These are phyloP conservation scores for Gossypium thurberi DNA, from an alignment of 345 rosid genomes.

Conservation along the genomic window DNA sequence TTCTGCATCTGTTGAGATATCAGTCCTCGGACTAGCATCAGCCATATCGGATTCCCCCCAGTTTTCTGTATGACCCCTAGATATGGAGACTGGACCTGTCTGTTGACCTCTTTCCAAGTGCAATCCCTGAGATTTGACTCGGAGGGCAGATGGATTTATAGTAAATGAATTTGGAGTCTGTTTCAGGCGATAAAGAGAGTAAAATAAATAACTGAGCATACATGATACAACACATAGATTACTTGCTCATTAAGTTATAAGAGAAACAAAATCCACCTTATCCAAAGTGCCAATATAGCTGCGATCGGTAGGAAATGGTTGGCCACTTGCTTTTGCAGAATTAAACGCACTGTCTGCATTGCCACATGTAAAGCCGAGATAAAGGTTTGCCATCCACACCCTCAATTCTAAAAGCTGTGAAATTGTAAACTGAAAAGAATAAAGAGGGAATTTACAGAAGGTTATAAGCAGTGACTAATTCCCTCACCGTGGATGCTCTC, in stretches of 20 bases:
- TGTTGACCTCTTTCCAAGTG: constrained; percentile 31
- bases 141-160: constrained; percentile 18
- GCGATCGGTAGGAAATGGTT: constrained; percentile 18
- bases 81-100: constrained; percentile 27
- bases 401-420: constrained; percentile 1
- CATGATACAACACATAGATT: not conserved
- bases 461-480: too few relatives aligned
- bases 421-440: not conserved
- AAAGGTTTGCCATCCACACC: constrained; percentile 5
- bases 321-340: constrained; percentile 25
- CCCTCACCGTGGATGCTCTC: too few relatives aligned
- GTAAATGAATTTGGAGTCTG: constrained; percentile 21
- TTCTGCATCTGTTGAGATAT: constrained; percentile 83
- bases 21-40: constrained; percentile 88
- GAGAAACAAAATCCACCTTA: constrained; percentile 21
- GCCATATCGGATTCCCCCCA: constrained; percentile 63
- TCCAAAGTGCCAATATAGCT: constrained; percentile 18
- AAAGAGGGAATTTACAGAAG: too few relatives aligned
- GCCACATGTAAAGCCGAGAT: constrained; percentile 3
- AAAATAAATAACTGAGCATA: not conserved
- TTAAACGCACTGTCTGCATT: constrained; percentile 25
- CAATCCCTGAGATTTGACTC: constrained; percentile 26
- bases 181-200: not conserved
- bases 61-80: constrained; percentile 38
- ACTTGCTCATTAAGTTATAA: not conserved